Evolutionary conservation across 2,329 filamentous ascomycete genomes (phyloP).

Genomic region (Alternaria dauci): DNA sequence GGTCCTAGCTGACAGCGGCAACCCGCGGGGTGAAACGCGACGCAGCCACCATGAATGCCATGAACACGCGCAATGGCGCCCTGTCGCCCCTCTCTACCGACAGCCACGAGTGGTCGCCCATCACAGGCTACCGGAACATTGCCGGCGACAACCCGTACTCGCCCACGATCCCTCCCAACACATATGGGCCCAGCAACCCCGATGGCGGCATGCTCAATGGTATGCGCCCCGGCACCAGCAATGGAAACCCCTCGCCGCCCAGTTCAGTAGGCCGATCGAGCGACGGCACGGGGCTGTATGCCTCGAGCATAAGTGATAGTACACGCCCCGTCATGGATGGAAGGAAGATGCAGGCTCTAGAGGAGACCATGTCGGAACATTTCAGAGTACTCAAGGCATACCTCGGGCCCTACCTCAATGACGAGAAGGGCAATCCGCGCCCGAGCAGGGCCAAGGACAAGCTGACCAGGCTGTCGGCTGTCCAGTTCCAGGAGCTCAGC

Average conservation of each 20-base stretch:
- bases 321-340: constrained; percentile 63
- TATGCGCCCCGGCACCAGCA: constrained; percentile 52
- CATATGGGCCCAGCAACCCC: constrained; percentile 45
- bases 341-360: constrained; percentile 65
- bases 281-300: constrained; percentile 75
- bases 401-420: constrained; percentile 72
- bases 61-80: constrained; percentile 52
- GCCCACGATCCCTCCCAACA: constrained; percentile 46
- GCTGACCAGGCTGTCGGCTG: constrained; percentile 83
- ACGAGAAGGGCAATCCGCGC: constrained; percentile 76
- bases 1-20: constrained; percentile 31
- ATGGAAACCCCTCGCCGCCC: constrained; percentile 78
- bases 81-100: constrained; percentile 52
- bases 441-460: constrained; percentile 95
- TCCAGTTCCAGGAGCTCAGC: constrained; percentile 96
- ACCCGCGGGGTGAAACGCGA: constrained; percentile 37
- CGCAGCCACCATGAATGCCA: constrained; percentile 23
- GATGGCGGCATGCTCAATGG: constrained; percentile 62
- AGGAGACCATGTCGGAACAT: constrained; percentile 79
- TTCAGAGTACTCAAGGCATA: constrained; percentile 81
- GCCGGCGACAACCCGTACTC: constrained; percentile 51
- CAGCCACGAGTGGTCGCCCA: constrained; percentile 54
- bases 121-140: constrained; percentile 50
- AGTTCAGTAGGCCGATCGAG: constrained; percentile 88
- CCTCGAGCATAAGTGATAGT: constrained; percentile 55